Conservation (phyloP, 1,139 yeast species). For the Meyerozyma elateridarum region DNA sequence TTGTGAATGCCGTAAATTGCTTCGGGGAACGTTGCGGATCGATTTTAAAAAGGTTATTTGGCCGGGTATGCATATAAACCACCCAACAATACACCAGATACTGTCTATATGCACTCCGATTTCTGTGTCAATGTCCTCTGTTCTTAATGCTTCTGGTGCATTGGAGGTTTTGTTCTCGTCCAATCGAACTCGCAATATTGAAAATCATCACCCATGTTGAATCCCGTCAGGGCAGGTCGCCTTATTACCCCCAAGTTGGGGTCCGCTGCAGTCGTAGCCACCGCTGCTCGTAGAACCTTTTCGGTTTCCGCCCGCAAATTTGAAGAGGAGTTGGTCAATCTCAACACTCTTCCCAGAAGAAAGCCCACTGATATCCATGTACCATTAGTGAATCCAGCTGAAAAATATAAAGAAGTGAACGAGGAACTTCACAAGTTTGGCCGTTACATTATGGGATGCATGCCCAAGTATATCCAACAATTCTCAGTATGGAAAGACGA, state of each 20-base stretch:
- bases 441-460: slow-evolving; percentile 66
- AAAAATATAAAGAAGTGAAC: slow-evolving; percentile 59
- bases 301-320: slow-evolving; percentile 1
- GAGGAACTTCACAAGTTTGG: slow-evolving; percentile 85
- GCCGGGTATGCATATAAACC: too few species aligned
- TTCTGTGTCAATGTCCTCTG: too few species aligned
- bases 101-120: too few species aligned
- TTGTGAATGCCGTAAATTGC: too few species aligned
- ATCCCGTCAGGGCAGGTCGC: too few species aligned
- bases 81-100: too few species aligned
- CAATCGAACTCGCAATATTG: slow-evolving; percentile 3
- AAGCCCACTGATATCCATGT: slow-evolving; percentile 36
- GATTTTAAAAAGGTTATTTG: too few species aligned
- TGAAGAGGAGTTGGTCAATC: slow-evolving; percentile 32
- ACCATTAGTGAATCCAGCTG: slow-evolving; percentile 75
- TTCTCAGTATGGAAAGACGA: slow-evolving; percentile 92
- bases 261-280: slow-evolving; percentile 1
- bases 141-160: too few species aligned
- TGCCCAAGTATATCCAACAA: slow-evolving; percentile 81
- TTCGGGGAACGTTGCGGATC: too few species aligned
- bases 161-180: too few species aligned
- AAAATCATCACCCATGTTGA: slow-evolving; percentile 1
- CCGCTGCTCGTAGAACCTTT: slow-evolving; percentile 7
- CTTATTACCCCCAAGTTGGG: too few species aligned
- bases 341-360: slow-evolving; percentile 38